Percentiles rank a stretch among this genome's conserved stretches.
These are phyloP conservation scores for Exutisphaerella laricina DNA, from an alignment of 2,329 filamentous ascomycete species.

Conservation along the genomic window DNA sequence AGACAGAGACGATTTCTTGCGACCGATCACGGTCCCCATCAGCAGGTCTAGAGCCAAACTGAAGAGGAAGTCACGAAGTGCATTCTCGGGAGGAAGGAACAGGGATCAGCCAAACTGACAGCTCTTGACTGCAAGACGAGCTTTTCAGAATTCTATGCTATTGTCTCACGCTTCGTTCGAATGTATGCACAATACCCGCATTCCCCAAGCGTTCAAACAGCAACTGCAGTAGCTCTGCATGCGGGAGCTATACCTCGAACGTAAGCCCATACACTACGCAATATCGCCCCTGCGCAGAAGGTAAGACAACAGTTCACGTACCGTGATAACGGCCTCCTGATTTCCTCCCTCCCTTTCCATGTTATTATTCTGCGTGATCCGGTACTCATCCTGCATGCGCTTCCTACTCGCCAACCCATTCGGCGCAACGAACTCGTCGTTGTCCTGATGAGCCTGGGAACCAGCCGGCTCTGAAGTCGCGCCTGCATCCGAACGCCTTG, in stretches of 20 bases:
- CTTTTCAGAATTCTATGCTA: too few relatives aligned
- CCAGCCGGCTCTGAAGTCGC: constrained; percentile 28
- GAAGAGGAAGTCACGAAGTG: neutral
- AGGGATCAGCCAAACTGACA: too few relatives aligned
- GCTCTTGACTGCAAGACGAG: too few relatives aligned
- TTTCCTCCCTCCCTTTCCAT: constrained; percentile 53
- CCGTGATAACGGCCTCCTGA: constrained; percentile 53
- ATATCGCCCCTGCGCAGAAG: constrained; percentile 2
- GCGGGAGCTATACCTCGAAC: constrained; percentile 20
- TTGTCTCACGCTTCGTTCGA: too few relatives aligned
- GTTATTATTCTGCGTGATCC: constrained; percentile 59
- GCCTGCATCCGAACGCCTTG: neutral
- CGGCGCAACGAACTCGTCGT: constrained; percentile 36
- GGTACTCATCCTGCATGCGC: constrained; percentile 55
- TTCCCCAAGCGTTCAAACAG: constrained; percentile 26
- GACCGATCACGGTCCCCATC: neutral
- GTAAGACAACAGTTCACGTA: constrained; percentile 19
- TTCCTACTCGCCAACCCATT: constrained; percentile 52
- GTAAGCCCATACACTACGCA: constrained; percentile 1
- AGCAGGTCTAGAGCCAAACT: neutral
- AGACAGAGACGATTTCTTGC: neutral
- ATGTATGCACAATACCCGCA: constrained; percentile 15
- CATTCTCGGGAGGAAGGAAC: too few relatives aligned
- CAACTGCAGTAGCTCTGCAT: constrained; percentile 25
- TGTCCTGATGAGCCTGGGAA: constrained; percentile 18